Evolutionary conservation across 208 protist species (phyloP).

Genomic region (Trypanosoma brucei): DNA sequence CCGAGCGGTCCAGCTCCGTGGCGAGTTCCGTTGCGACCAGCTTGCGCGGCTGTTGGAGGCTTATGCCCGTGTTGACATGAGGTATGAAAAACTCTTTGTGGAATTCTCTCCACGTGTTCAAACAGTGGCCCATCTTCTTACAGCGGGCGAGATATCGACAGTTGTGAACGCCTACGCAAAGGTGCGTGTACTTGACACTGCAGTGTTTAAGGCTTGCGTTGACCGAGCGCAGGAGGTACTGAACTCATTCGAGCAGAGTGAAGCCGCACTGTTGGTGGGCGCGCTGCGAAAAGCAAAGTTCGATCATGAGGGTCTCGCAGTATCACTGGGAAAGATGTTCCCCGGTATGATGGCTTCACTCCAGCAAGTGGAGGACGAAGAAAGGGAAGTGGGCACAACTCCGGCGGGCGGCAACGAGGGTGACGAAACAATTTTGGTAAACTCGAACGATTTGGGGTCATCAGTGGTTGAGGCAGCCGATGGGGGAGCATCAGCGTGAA

Average conservation of each 20-base stretch:
- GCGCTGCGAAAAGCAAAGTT: constrained; percentile 29
- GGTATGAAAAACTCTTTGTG: constrained; percentile 67
- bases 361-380: constrained; percentile 6
- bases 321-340: constrained; percentile 27
- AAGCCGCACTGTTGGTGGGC: constrained; percentile 27
- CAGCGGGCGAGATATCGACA: constrained; percentile 30
- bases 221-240: constrained; percentile 27
- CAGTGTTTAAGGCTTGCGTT: constrained; percentile 47
- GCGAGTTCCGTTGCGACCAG: constrained; percentile 43
- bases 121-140: constrained; percentile 49
- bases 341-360: constrained; percentile 21
- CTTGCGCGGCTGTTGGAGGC: constrained; percentile 43
- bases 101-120: constrained; percentile 67
- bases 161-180: constrained; percentile 49
- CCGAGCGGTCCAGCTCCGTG: constrained; percentile 58
- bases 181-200: constrained; percentile 32
- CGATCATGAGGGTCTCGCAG: constrained; percentile 21
- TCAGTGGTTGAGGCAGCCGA: too few species aligned
- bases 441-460: too few species aligned
- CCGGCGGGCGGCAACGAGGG: neutral
- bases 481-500: too few species aligned
- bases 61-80: constrained; percentile 75
- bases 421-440: neutral
- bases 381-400: neutral
- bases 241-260: constrained; percentile 32